phyloP scores from a whole-genome alignment of 2,329 filamentous ascomycete species.

The Pestalotiopsis sp. region DNA sequence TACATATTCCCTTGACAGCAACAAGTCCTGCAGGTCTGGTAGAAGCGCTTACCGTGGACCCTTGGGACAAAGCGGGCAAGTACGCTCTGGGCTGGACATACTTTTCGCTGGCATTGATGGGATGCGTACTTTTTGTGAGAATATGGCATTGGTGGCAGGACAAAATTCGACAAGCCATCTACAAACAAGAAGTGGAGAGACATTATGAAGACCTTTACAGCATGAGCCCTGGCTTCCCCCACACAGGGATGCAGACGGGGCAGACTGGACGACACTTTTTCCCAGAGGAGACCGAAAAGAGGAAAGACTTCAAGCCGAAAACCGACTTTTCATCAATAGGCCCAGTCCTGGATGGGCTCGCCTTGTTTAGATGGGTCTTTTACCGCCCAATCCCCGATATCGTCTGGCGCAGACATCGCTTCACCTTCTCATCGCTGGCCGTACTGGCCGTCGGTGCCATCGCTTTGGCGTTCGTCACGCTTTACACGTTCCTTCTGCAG shows the following conservation, averaged over 20 bases:
- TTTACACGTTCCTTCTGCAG: slow-evolving; percentile 86
- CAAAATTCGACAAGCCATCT: slow-evolving; percentile 85
- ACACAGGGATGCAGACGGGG: slow-evolving; percentile 50
- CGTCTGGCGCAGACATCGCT: slow-evolving; percentile 64
- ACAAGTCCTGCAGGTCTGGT: slow-evolving; percentile 63
- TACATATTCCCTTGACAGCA: slow-evolving; percentile 61
- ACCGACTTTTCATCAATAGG: slow-evolving; percentile 77
- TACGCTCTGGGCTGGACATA: slow-evolving; percentile 89
- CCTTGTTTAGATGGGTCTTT: slow-evolving; percentile 85
- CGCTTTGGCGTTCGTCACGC: slow-evolving; percentile 70
- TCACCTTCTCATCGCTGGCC: slow-evolving; percentile 81
- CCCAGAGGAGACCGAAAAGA: slow-evolving; percentile 62
- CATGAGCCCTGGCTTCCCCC: slow-evolving; percentile 50
- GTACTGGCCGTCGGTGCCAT: slow-evolving; percentile 70
- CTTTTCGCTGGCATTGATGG: slow-evolving; percentile 75
- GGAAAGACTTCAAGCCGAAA: slow-evolving; percentile 61
- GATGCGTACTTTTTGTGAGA: slow-evolving; percentile 68
- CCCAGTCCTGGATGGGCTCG: slow-evolving; percentile 76
- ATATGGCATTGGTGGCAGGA: slow-evolving; percentile 92
- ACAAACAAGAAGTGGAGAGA: slow-evolving; percentile 78
- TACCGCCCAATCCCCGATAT: slow-evolving; percentile 84
- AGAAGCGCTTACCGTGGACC: slow-evolving; percentile 69
- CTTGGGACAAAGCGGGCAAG: slow-evolving; percentile 80
- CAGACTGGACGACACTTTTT: slow-evolving; percentile 73
- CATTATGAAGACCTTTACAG: slow-evolving; percentile 59